phyloP scores from a whole-genome alignment of 1,284 basidiomycete species.

The Pterula multifida region DNA sequence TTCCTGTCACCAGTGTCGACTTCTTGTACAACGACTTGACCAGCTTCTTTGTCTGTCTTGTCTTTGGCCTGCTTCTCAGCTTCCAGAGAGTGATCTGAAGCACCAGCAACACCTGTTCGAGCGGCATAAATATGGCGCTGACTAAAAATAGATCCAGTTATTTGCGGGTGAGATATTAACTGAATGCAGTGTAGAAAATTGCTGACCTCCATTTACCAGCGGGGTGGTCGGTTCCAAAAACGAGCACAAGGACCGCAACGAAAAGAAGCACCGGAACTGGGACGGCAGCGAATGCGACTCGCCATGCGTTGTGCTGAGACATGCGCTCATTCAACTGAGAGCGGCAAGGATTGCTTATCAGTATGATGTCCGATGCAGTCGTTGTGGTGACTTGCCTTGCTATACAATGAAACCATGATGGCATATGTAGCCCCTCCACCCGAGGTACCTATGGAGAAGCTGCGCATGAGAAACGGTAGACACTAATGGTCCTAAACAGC shows the following conservation, averaged over 20 bases:
- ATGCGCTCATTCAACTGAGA: constrained; percentile 22
- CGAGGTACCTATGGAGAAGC: neutral
- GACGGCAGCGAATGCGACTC: constrained; percentile 43
- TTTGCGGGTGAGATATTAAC: no score
- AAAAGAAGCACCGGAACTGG: constrained; percentile 44
- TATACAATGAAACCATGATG: constrained; percentile 49
- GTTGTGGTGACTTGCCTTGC: no score
- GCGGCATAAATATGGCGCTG: constrained; percentile 34
- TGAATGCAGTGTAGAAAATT: neutral
- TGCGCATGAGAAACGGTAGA: no score
- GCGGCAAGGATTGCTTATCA: neutral
- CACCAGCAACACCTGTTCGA: constrained; percentile 14
- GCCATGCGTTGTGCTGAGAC: constrained; percentile 37
- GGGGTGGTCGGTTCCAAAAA: constrained; percentile 53
- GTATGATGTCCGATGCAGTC: no score
- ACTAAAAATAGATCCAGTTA: no score
- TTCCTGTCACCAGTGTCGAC: constrained; percentile 3
- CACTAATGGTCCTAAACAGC: constrained; percentile 3
- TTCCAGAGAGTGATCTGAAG: no score
- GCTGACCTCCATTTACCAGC: constrained; percentile 36
- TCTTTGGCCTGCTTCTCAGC: constrained; percentile 17
- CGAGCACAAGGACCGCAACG: constrained; percentile 29
- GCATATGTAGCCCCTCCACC: constrained; percentile 49
- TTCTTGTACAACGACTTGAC: constrained; percentile 8
- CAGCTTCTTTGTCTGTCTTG: constrained; percentile 7